Evolutionary conservation across 2,329 filamentous ascomycete species (phyloP).

Genomic region (Aspergillus alliaceus): DNA sequence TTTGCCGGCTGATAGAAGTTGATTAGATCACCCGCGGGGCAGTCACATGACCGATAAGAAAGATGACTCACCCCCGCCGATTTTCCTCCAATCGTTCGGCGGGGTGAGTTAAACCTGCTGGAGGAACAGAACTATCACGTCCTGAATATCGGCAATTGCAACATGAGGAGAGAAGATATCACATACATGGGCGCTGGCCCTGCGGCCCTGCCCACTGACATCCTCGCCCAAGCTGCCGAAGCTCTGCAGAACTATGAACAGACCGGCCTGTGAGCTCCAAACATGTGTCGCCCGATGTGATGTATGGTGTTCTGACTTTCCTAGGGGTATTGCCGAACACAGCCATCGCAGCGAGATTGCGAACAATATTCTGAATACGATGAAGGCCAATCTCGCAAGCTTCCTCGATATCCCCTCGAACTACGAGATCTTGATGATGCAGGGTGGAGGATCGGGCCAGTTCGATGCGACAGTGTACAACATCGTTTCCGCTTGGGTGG

Average conservation of each 20-base stretch:
- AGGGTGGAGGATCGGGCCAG: slow-evolving; percentile 78
- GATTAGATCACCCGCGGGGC: neutral
- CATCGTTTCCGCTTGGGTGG: slow-evolving; percentile 78
- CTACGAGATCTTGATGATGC: slow-evolving; percentile 74
- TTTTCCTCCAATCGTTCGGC: neutral
- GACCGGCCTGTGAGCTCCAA: slow-evolving; percentile 60
- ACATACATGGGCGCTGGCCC: slow-evolving; percentile 90
- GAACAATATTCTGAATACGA: slow-evolving; percentile 72
- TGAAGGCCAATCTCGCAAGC: slow-evolving; percentile 70
- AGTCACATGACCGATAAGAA: slow-evolving; percentile 1
- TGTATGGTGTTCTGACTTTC: neutral
- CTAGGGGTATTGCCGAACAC: slow-evolving; percentile 75
- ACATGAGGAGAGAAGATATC: slow-evolving; percentile 70
- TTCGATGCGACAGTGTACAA: slow-evolving; percentile 86
- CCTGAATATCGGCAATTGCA: neutral
- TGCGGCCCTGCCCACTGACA: slow-evolving; percentile 76
- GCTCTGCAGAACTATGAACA: slow-evolving; percentile 79
- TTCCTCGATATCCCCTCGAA: slow-evolving; percentile 81
- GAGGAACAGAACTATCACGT: neutral
- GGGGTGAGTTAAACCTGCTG: neutral
- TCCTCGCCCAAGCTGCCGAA: slow-evolving; percentile 73
- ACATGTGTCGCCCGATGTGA: neutral
- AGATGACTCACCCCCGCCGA: neutral
- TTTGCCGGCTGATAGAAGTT: neutral
- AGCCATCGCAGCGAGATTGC: slow-evolving; percentile 83